Base-by-base conservation (phyloP, 2,329 filamentous ascomycete species). In the Hyphodiscus sp. region DNA sequence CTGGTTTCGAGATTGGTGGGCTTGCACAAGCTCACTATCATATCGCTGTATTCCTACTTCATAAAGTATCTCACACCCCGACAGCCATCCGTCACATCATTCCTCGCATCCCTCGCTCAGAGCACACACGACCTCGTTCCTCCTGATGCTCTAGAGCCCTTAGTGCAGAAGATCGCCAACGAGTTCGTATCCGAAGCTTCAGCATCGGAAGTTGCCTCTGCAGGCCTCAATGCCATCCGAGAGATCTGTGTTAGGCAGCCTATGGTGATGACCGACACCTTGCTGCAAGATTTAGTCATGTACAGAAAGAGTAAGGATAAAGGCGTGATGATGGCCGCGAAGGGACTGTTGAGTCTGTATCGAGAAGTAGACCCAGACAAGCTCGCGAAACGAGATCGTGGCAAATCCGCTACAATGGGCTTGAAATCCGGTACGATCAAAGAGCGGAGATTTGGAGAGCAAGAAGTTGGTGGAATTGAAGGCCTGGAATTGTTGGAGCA, bases 241-340 rank as follows among this genome's bases (percentile, higher is more conserved):
- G 94, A 99, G 67, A 89, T 99, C 23, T 96, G 92, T 70, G 86
- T 85, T 2, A 81, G 94, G 59, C 94, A 99, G 67, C 92, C 94
- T 1, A 75, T 97, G n/a, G 91, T 91, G 6, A 97, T 99, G 88
- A 91, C 84, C 49, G 91, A 97, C 60, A 96, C 91, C 0, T 74
- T 99, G n/a, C 74, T 99, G 29, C 92, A 99, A 69, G 94, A 99
- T 75, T 74, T 99, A 50, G 91, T 97, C 10, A 87, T 94, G 75
- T 97, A 99, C 73, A 83, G 89, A 56, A 96, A 95, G 76, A 95
- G 89, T 68, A 99, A 99, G 69, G 94, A 99, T 68, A 99, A 97
- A 76, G 91, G 92, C 55, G 89, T 94, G n/a, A 91, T 95, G 81
- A 97, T 99, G 94, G 94, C 94, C 8, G 91, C 92, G 15, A 92